Conservation (phyloP, 495 filamentous ascomycete genomes). For the Neurospora pannonica region DNA sequence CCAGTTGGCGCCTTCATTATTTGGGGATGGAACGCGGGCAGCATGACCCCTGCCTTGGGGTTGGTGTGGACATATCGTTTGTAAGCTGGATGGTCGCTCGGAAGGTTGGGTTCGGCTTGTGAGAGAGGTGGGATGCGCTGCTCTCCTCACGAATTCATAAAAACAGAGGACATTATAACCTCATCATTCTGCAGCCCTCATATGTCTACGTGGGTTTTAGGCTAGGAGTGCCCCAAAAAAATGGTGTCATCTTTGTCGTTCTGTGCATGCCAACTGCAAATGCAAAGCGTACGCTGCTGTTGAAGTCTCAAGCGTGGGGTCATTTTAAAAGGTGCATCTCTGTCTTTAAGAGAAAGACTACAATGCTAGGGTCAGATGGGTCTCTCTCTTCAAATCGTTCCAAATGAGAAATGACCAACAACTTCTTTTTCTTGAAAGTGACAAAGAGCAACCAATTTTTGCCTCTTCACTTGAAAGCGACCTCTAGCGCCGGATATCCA, state of each 20-base stretch:
- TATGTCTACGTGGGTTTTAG: neutral
- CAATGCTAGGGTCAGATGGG: neutral
- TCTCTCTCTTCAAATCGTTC: neutral
- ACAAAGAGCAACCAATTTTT: neutral
- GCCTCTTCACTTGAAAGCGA: neutral
- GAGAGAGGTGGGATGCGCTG: neutral
- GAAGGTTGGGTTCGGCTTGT: neutral
- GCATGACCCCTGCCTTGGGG: neutral
- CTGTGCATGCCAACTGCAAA: neutral
- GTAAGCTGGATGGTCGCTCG: neutral
- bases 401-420: neutral
- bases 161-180: neutral
- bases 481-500: neutral
- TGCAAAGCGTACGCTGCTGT: neutral
- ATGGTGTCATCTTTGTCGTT: neutral
- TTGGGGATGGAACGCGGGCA: neutral
- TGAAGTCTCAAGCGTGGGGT: neutral
- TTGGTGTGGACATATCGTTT: neutral
- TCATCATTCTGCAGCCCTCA: neutral
- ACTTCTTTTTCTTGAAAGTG: neutral
- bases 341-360: neutral
- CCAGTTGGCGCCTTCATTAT: neutral
- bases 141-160: neutral
- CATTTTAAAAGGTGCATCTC: neutral
- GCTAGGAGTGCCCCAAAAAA: neutral